These are phyloP conservation scores for Brassica cretica DNA, from an alignment of 345 rosid genomes.

Conservation along the genomic window DNA sequence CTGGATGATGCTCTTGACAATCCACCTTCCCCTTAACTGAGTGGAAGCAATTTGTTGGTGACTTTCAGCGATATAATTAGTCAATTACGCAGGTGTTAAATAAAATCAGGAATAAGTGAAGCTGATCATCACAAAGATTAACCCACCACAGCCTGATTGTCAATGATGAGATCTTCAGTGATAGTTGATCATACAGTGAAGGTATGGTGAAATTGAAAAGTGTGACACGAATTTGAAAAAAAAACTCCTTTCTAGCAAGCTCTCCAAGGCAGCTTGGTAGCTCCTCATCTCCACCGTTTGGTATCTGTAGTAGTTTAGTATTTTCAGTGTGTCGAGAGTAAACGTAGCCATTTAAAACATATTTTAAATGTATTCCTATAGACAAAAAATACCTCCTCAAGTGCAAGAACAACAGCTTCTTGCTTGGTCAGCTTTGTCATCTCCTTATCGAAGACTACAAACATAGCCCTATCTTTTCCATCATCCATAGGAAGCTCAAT, in stretches of 20 bases:
- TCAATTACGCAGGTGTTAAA: background rate
- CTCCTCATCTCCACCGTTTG: background rate
- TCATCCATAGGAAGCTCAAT: background rate
- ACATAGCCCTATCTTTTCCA: background rate
- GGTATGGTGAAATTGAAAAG: background rate
- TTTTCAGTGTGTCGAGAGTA: too few species aligned
- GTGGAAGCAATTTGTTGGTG: background rate
- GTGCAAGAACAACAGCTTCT: background rate
- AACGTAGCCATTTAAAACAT: background rate
- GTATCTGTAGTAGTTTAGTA: background rate
- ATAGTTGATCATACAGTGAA: background rate
- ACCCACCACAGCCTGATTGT: background rate
- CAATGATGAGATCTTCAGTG: background rate
- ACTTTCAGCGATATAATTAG: background rate
- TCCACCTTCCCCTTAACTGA: background rate
- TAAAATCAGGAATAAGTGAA: background rate
- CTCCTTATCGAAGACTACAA: background rate
- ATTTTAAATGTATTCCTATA: background rate
- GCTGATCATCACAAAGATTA: background rate
- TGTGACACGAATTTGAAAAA: background rate
- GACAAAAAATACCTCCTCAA: background rate
- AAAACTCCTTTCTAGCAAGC: background rate
- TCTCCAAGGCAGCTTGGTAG: background rate
- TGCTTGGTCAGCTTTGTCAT: background rate
- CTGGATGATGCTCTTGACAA: background rate